These are phyloP conservation scores for Arthrinium phaeospermum DNA, from an alignment of 2,329 filamentous ascomycete species.

Conservation along the genomic window DNA sequence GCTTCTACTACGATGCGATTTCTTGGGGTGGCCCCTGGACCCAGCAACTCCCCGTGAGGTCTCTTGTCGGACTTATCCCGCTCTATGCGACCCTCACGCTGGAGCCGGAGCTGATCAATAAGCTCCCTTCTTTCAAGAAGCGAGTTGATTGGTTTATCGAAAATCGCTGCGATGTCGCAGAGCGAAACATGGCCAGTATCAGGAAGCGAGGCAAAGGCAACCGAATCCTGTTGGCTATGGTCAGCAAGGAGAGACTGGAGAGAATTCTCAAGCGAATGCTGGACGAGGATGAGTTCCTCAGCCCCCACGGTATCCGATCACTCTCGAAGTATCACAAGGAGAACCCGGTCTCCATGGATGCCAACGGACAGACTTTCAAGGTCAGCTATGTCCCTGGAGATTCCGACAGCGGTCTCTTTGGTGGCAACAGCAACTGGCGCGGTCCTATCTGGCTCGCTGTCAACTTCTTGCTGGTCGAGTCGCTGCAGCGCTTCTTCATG, in stretches of 20 bases:
- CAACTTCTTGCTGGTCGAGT: conserved; percentile 93
- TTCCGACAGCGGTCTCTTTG: conserved; percentile 92
- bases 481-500: conserved; percentile 92
- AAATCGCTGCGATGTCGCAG: conserved; percentile 83
- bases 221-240: conserved; percentile 84
- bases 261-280: conserved; percentile 92
- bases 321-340: conserved; percentile 91
- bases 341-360: conserved; percentile 91
- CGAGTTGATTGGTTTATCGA: conserved; percentile 93
- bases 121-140: conserved; percentile 90
- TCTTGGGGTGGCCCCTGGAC: conserved; percentile 94
- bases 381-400: conserved; percentile 94
- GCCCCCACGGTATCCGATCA: conserved; percentile 87
- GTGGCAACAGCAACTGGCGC: conserved; percentile 98
- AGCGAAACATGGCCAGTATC: conserved; percentile 94
- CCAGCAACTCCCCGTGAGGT: conserved; percentile 89
- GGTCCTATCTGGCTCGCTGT: conserved; percentile 95
- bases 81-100: conserved; percentile 91
- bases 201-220: conserved; percentile 88
- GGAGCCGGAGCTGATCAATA: conserved; percentile 91
- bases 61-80: conserved; percentile 90
- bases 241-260: conserved; percentile 89
- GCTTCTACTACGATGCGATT: conserved; percentile 98
- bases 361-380: conserved; percentile 87
- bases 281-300: conserved; percentile 91